Conservation (phyloP, 2,329 filamentous ascomycete genomes). For the Fusarium acutatum region DNA sequence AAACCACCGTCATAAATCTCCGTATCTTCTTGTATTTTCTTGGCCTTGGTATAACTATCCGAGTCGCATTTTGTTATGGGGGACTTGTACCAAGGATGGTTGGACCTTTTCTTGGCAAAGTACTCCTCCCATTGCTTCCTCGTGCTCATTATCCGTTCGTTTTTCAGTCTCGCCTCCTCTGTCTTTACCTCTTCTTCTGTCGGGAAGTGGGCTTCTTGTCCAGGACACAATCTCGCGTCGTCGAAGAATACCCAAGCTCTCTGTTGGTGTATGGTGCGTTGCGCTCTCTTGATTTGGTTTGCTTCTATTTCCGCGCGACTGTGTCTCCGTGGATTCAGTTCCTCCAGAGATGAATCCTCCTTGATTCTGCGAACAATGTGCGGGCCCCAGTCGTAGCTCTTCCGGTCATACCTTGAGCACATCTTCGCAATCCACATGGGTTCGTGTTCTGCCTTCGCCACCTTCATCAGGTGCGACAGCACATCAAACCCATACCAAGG, state of each 20-base stretch:
- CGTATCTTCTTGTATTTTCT: too few species aligned
- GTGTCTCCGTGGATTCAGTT: too few species aligned
- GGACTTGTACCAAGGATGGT: background rate
- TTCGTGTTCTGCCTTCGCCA: too few species aligned
- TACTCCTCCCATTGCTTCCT: background rate
- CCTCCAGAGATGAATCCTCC: too few species aligned
- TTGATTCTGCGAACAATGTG: too few species aligned
- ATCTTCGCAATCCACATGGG: background rate
- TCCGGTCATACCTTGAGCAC: background rate
- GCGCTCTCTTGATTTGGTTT: background rate
- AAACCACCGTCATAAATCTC: fast-evolving
- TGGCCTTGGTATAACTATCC: too few species aligned
- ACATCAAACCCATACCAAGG: background rate
- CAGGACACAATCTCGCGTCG: background rate
- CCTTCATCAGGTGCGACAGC: background rate
- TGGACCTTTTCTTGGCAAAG: background rate
- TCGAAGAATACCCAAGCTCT: constrained; percentile 25
- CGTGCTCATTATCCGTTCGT: background rate
- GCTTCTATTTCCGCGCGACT: too few species aligned
- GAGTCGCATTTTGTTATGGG: fast-evolving
- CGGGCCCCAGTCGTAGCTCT: too few species aligned
- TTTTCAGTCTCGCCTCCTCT: background rate
- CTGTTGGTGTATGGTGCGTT: background rate
- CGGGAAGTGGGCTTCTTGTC: background rate
- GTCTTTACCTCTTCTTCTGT: background rate